Conservation (phyloP, 345 rosid species). For the Gossypium mustelinum region DNA sequence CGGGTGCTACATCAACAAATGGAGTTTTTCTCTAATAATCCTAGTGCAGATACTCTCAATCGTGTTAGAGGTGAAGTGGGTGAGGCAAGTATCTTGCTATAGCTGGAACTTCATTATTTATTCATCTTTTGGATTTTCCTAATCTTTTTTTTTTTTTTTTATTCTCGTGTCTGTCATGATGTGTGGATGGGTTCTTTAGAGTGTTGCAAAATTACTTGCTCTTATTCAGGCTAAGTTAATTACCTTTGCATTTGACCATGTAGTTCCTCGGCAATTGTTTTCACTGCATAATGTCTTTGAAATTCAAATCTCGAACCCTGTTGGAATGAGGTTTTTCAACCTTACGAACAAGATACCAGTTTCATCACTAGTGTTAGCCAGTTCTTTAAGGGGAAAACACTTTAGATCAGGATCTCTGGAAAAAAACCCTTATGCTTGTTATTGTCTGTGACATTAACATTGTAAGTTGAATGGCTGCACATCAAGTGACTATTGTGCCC, state of each 20-base stretch:
- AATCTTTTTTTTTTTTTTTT: background rate
- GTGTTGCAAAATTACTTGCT: slow-evolving; percentile 1
- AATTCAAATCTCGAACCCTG: background rate
- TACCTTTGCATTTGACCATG: background rate
- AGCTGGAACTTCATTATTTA: background rate
- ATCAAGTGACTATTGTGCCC: slow-evolving; percentile 5
- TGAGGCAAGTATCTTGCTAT: slow-evolving; percentile 52
- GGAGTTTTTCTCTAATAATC: slow-evolving; percentile 95
- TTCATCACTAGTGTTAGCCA: background rate
- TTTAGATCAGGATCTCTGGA: background rate
- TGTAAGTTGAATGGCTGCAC: background rate
- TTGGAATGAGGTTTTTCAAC: slow-evolving; percentile 2
- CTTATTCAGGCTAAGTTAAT: background rate
- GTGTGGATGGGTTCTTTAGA: background rate
- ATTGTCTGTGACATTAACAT: background rate
- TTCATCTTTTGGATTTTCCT: slow-evolving; percentile 2
- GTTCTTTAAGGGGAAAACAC: background rate
- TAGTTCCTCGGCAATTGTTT: background rate
- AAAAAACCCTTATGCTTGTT: background rate
- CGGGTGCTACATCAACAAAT: slow-evolving; percentile 98
- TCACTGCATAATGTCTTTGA: background rate
- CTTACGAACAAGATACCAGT: background rate
- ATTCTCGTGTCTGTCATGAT: background rate
- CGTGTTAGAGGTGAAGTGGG: slow-evolving; percentile 94
- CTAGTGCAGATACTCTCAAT: slow-evolving; percentile 79